Base-by-base conservation (phyloP, 1,284 basidiomycete species). In the Retiboletus flavoniger region DNA sequence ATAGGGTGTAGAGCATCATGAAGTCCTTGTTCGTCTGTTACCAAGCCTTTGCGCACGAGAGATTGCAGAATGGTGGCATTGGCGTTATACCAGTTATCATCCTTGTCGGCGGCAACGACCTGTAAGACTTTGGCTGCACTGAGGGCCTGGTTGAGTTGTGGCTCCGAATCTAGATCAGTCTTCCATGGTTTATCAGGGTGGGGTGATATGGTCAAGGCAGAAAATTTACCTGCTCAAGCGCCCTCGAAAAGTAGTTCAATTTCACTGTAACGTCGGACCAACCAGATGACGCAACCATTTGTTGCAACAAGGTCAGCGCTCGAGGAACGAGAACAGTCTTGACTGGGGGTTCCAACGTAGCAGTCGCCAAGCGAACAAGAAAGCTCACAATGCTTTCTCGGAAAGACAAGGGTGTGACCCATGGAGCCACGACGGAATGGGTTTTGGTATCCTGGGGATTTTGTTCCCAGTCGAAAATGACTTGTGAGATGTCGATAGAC, bases 261-360 rank as follows among this genome's bases (percentile, higher is more conserved):
- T 98, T 97, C 58, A 98, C 88, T 10, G 90, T 91, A 14, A 98
- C 93, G 65, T 96, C 94, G n/a, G 82, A 86, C 90, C 97, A 94
- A 16, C 93, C 93, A 48, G 82, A 84, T 1, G 89, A 85, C 2
- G 88, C 84, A 26, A 95, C 81, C 62, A 98, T 86, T 61, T 84
- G 79, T 65, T 90, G 87, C 55, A 99, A 79, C n/a, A 97, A 76
- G 6, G 80, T 75, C 48, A 98, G 77, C 0, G 93, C 93, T 56
- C 92, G 85, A 40, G 88, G 82, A 40, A 92, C 81, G 17, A 95
- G 77, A 19, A 81, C 79, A 21, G 76, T 78, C 53, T 83, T 82
- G 14, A 82, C 76, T 26, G 84, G 77, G 6, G 81, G 77, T 51
- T 98, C 95, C 44, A 71, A 78, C 6, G 84, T 80, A 21, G 86